These are phyloP conservation scores for Suillus variegatus DNA, from an alignment of 768 basidiomycete species.

Conservation along the genomic window DNA sequence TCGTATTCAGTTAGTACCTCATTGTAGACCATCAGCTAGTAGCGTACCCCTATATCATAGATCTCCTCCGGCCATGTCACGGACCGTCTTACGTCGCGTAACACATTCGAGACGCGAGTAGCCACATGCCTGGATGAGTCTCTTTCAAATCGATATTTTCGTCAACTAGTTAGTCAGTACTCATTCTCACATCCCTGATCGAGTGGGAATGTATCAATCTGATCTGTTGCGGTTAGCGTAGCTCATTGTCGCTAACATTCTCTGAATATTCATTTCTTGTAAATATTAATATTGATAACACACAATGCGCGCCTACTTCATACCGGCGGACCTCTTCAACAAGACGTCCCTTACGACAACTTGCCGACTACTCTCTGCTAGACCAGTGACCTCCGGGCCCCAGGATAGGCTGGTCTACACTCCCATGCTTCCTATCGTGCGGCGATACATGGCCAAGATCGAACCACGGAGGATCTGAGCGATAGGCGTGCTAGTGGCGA, in stretches of 20 bases:
- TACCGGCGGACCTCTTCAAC: no score
- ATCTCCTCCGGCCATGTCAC: neutral
- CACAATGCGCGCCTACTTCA: neutral
- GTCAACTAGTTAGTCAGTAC: constrained; percentile 8
- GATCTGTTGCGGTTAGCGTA: neutral
- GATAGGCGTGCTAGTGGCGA: constrained; percentile 14
- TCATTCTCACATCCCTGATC: constrained; percentile 19
- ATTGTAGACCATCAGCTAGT: no score
- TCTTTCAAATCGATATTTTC: constrained; percentile 6
- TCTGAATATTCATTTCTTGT: neutral
- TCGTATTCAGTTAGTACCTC: neutral
- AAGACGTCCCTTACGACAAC: neutral
- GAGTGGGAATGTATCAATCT: constrained; percentile 8
- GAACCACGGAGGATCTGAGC: constrained; percentile 13
- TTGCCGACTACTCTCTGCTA: neutral
- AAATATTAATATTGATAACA: neutral
- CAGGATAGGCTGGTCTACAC: neutral
- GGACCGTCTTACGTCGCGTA: constrained; percentile 30
- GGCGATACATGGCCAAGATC: constrained; percentile 11
- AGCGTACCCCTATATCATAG: constrained; percentile 4
- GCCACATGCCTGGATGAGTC: neutral
- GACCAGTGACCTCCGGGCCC: neutral
- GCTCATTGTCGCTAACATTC: neutral
- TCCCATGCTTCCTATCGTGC: neutral
- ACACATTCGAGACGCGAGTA: constrained; percentile 11